phyloP scores from a whole-genome alignment of 2,329 filamentous ascomycete species.

The Scedosporium apiospermum region DNA sequence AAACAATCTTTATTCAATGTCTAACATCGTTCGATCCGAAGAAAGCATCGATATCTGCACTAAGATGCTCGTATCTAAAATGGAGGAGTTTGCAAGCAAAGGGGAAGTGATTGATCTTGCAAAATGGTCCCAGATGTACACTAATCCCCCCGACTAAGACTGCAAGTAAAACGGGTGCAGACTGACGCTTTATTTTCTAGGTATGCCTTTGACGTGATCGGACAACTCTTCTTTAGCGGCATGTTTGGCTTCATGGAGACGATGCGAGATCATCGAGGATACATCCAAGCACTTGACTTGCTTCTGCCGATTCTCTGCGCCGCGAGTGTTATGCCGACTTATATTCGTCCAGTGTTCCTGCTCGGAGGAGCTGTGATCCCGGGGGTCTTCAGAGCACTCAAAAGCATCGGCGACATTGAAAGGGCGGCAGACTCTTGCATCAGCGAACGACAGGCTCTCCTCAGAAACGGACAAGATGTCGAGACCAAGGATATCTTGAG shows the following conservation, averaged over 20 bases:
- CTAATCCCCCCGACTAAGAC: neutral
- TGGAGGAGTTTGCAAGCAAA: slow-evolving; percentile 1
- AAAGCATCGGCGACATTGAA: neutral
- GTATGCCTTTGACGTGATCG: slow-evolving; percentile 2
- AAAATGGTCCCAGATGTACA: neutral
- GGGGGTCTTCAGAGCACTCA: neutral
- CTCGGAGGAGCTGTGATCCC: neutral
- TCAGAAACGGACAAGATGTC: neutral
- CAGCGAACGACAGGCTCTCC: neutral
- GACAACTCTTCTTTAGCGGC: slow-evolving; percentile 2
- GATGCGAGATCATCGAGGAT: neutral
- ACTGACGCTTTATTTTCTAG: neutral
- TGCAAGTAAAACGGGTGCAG: neutral
- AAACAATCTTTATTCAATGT: neutral
- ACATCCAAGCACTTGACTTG: neutral
- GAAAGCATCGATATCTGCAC: neutral
- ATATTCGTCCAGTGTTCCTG: neutral
- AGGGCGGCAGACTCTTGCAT: neutral
- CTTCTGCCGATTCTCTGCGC: neutral
- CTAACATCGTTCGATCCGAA: neutral
- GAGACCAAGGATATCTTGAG: neutral
- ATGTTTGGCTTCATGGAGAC: slow-evolving; percentile 3
- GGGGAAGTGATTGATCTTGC: neutral
- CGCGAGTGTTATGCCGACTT: neutral
- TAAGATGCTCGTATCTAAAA: neutral